phyloP scores from a whole-genome alignment of 805 yeast species.

The Deakozyma indianensis region DNA sequence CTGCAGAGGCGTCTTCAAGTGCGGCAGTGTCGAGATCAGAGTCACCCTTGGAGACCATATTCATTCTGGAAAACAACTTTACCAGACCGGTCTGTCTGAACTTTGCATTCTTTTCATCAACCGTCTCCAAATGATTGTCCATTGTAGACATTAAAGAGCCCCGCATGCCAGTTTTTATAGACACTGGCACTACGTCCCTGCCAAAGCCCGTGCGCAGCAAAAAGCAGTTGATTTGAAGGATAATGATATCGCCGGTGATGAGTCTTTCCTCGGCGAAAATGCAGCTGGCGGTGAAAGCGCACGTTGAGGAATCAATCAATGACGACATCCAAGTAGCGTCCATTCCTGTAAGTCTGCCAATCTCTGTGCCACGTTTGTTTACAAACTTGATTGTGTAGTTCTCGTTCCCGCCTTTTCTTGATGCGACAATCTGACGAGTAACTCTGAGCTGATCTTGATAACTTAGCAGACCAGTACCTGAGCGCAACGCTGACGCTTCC shows the following conservation, averaged over 20 bases:
- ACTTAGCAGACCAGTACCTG: not conserved
- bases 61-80: slow-evolving; percentile 38
- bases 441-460: not conserved
- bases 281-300: slow-evolving; percentile 41
- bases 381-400: slow-evolving; percentile 19
- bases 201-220: slow-evolving; percentile 26
- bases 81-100: slow-evolving; percentile 42
- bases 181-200: slow-evolving; percentile 18
- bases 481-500: not conserved
- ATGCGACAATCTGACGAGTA: not conserved
- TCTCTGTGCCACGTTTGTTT: slow-evolving; percentile 32
- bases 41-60: slow-evolving; percentile 8
- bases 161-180: slow-evolving; percentile 1
- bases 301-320: slow-evolving; percentile 38
- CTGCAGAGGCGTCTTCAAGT: slow-evolving; percentile 13
- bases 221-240: slow-evolving; percentile 54
- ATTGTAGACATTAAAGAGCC: slow-evolving; percentile 7
- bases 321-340: slow-evolving; percentile 55
- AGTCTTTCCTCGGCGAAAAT: slow-evolving; percentile 44
- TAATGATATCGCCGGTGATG: slow-evolving; percentile 63
- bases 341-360: slow-evolving; percentile 66
- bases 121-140: slow-evolving; percentile 32
- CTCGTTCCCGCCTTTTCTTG: slow-evolving; percentile 6
- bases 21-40: slow-evolving; percentile 4
- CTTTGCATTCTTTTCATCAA: slow-evolving; percentile 36